Conservation (phyloP, 2,329 filamentous ascomycete genomes). For the Fusarium solani-melongenae region DNA sequence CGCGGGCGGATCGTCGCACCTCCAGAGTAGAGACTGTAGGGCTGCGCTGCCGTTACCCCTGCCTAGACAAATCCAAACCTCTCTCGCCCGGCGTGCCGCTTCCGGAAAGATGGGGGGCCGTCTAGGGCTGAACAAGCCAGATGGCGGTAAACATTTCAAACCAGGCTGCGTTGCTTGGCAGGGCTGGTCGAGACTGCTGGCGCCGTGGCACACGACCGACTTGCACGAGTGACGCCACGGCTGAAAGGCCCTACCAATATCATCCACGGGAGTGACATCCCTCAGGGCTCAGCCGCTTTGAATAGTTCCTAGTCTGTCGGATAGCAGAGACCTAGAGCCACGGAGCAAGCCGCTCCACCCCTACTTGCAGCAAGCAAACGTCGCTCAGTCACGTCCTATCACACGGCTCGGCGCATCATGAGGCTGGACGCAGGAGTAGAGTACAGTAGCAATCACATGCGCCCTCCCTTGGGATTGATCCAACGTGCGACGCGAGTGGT, state of each 20-base stretch:
- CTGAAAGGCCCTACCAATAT: slow-evolving; percentile 19
- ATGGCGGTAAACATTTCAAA: slow-evolving; percentile 12
- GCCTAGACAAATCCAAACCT: not conserved
- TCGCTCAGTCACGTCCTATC: slow-evolving; percentile 11
- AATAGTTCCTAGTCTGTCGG: slow-evolving; percentile 13
- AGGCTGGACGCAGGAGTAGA: slow-evolving; percentile 32
- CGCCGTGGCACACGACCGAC: slow-evolving; percentile 5
- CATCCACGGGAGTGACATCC: slow-evolving; percentile 12
- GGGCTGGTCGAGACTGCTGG: slow-evolving; percentile 13
- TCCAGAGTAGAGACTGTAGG: slow-evolving; percentile 1
- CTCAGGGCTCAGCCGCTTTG: slow-evolving; percentile 11
- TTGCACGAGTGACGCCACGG: slow-evolving; percentile 23
- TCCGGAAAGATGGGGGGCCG: slow-evolving; percentile 6
- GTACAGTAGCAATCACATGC: slow-evolving; percentile 29
- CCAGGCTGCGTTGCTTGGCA: slow-evolving; percentile 6
- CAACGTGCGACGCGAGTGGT: slow-evolving; percentile 1
- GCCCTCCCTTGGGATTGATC: not conserved
- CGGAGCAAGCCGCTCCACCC: slow-evolving; percentile 12
- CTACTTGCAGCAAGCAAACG: not conserved
- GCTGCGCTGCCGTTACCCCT: not conserved
- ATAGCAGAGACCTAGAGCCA: not conserved
- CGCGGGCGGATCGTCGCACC: not conserved
- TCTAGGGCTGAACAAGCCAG: not conserved
- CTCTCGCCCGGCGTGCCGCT: slow-evolving; percentile 20
- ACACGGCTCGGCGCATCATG: slow-evolving; percentile 7